Conservation (phyloP, 179 eudicot genomes). For the Amaranthus tricolor region DNA sequence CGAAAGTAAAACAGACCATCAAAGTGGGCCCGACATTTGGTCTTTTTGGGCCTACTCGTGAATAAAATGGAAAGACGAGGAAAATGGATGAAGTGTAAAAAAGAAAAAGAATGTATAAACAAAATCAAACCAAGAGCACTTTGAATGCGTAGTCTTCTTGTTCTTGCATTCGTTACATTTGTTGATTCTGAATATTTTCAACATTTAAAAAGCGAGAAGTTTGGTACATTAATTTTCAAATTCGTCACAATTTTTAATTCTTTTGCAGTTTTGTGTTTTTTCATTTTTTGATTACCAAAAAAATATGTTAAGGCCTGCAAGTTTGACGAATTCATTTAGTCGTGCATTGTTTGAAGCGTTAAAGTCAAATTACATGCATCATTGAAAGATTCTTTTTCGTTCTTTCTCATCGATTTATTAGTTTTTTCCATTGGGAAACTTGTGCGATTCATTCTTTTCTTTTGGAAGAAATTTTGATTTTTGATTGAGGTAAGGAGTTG, state of each 20-base stretch:
- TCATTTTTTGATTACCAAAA: not conserved
- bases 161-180: slow-evolving; percentile 2
- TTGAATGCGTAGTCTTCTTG: not conserved
- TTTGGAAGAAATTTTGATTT: not conserved
- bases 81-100: slow-evolving; percentile 6
- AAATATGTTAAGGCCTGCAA: not conserved
- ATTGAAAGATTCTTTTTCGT: not conserved
- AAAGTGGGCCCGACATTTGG: slow-evolving; percentile 8
- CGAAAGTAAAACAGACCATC: not conserved
- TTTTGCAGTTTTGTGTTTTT: not conserved
- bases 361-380: slow-evolving; percentile 3
- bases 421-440: too few species aligned
- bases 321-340: not conserved
- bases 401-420: too few species aligned
- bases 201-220: not conserved
- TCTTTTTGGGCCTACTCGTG: slow-evolving; percentile 19
- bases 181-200: not conserved
- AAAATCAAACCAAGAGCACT: not conserved
- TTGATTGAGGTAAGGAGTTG: slow-evolving; percentile 11
- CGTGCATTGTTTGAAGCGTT: not conserved
- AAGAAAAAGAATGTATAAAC: slow-evolving; percentile 10
- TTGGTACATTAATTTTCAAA: not conserved
- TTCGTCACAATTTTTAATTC: not conserved
- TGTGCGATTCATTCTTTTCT: too few species aligned
- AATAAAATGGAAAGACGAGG: slow-evolving; percentile 5